Evolutionary conservation across 495 filamentous ascomycete genomes (phyloP).

Genomic region (Podospora australis): DNA sequence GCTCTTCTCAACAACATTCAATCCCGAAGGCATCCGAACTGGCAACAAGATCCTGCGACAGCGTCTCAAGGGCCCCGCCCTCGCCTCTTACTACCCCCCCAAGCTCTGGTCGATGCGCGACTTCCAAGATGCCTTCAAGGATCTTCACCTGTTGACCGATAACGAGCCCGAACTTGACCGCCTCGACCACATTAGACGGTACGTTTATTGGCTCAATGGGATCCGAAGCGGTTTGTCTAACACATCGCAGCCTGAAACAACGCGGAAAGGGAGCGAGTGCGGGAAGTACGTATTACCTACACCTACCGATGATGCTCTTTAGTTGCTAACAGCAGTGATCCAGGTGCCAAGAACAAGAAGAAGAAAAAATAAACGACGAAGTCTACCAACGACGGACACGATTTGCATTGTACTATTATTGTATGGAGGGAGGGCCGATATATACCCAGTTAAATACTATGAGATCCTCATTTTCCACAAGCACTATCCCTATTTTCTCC

Average conservation of each 20-base stretch:
- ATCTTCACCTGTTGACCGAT: slow-evolving; percentile 51
- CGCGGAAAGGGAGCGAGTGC: slow-evolving; percentile 85
- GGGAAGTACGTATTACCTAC: too few relatives aligned
- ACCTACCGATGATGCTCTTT: slow-evolving; percentile 30
- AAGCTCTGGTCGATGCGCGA: slow-evolving; percentile 63
- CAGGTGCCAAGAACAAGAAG: slow-evolving; percentile 18
- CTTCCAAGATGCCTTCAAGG: slow-evolving; percentile 54
- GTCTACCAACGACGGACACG: not conserved
- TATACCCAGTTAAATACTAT: too few relatives aligned
- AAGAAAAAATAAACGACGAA: slow-evolving; percentile 18
- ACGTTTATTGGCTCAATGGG: not conserved
- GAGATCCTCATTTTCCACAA: too few relatives aligned
- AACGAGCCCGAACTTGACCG: slow-evolving; percentile 74
- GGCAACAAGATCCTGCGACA: slow-evolving; percentile 88
- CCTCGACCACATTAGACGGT: slow-evolving; percentile 63
- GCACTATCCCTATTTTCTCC: too few relatives aligned
- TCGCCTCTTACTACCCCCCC: slow-evolving; percentile 82
- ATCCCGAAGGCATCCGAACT: slow-evolving; percentile 69
- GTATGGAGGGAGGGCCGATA: slow-evolving; percentile 18
- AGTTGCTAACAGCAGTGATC: not conserved
- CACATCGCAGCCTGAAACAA: slow-evolving; percentile 51
- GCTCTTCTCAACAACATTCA: slow-evolving; percentile 86
- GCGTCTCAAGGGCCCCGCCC: slow-evolving; percentile 66
- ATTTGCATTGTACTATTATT: slow-evolving; percentile 11
- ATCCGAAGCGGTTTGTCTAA: slow-evolving; percentile 16